Percentiles rank a stretch among this genome's conserved stretches.
Conservation (phyloP, 2,329 filamentous ascomycete genomes). For the Pseudogymnoascus sp. region DNA sequence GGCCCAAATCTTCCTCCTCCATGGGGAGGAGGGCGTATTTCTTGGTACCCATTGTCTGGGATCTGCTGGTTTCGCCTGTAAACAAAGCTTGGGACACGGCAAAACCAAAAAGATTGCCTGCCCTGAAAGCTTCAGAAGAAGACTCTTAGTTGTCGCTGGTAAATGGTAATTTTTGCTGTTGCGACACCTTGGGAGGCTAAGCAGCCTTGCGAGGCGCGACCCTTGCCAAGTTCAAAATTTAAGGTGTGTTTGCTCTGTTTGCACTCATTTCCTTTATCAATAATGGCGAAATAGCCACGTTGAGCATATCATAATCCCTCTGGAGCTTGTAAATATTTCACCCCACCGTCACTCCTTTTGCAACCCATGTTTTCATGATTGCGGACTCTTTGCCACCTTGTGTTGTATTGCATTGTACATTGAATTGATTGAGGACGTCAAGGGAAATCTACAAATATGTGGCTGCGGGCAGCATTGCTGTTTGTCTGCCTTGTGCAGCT, state of each 20-base stretch:
- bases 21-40: conserved; percentile 61
- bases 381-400: background rate
- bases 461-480: conserved; percentile 43
- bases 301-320: conserved; percentile 7
- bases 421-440: background rate
- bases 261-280: conserved; percentile 7
- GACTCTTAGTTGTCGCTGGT: background rate
- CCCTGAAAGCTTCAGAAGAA: background rate
- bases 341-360: conserved; percentile 9
- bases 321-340: background rate
- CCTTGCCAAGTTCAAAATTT: conserved; percentile 7
- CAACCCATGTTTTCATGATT: conserved; percentile 10
- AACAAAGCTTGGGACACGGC: background rate
- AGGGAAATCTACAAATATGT: conserved; percentile 32
- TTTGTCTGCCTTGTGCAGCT: conserved; percentile 48
- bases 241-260: conserved; percentile 12
- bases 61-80: background rate
- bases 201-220: conserved; percentile 1
- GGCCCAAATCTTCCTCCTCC: conserved; percentile 54
- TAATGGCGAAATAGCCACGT: conserved; percentile 11
- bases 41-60: conserved; percentile 42
- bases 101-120: background rate
- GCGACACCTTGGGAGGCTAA: conserved; percentile 5
- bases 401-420: conserved; percentile 10
- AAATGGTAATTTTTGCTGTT: background rate